Evolutionary conservation across 306 rosid species (phyloP).

Genomic region (Ormosia emarginata): DNA sequence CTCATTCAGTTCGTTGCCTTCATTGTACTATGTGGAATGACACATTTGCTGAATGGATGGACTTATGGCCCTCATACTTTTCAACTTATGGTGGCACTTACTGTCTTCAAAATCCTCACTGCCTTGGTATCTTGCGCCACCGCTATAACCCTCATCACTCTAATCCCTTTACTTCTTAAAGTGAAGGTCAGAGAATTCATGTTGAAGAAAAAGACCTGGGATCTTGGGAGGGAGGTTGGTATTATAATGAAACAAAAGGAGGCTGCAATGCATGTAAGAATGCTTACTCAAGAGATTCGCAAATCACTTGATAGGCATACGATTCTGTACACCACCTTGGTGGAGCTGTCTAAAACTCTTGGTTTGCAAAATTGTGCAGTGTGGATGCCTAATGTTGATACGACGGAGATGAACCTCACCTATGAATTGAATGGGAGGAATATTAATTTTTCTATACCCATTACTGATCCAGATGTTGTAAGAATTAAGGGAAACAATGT

Average conservation of each 20-base stretch:
- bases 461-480: conserved; percentile 52
- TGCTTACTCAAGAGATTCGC: conserved; percentile 94
- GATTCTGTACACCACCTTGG: conserved; percentile 70
- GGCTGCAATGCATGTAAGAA: conserved; percentile 71
- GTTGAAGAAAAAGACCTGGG: conserved; percentile 84
- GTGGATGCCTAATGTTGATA: conserved; percentile 85
- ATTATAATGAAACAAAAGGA: conserved; percentile 68
- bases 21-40: conserved; percentile 83
- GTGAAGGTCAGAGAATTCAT: conserved; percentile 86
- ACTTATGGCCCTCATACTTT: conserved; percentile 80
- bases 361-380: conserved; percentile 90
- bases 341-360: conserved; percentile 67
- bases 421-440: conserved; percentile 65
- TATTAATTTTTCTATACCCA: conserved; percentile 41
- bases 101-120: conserved; percentile 73
- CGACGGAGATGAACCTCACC: conserved; percentile 68
- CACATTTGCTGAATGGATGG: conserved; percentile 88
- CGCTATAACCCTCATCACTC: conserved; percentile 70
- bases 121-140: conserved; percentile 88
- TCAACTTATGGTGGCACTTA: conserved; percentile 73
- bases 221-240: conserved; percentile 81
- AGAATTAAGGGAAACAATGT: conserved; percentile 50
- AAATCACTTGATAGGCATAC: conserved; percentile 80
- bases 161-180: conserved; percentile 80
- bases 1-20: conserved; percentile 75